Percentiles rank a stretch among this genome's conserved stretches.
Conservation (phyloP, 208 protist genomes). For the Novymonas esmeraldas region DNA sequence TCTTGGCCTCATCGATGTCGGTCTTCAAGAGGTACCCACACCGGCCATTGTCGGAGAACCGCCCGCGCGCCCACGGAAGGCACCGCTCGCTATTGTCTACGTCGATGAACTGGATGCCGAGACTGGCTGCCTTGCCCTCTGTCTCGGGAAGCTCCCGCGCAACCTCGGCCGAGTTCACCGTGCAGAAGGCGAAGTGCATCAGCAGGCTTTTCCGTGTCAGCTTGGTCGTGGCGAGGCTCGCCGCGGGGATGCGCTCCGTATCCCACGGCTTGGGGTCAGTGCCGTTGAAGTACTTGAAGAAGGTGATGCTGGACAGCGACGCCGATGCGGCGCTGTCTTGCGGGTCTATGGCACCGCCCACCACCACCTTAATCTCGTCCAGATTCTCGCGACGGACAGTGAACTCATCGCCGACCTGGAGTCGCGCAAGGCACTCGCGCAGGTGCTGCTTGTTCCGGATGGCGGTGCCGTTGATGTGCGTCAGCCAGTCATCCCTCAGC, state of each 20-base stretch:
- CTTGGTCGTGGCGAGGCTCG: slow-evolving; percentile 33
- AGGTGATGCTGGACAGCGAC: slow-evolving; percentile 72
- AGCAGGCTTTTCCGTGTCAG: slow-evolving; percentile 44
- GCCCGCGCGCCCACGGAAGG: slow-evolving; percentile 64
- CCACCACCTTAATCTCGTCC: slow-evolving; percentile 84
- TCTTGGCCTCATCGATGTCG: slow-evolving; percentile 44
- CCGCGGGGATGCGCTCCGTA: slow-evolving; percentile 31
- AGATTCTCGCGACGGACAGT: slow-evolving; percentile 83
- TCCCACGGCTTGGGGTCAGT: slow-evolving; percentile 69
- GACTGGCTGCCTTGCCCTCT: slow-evolving; percentile 44
- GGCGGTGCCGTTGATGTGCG: slow-evolving; percentile 73
- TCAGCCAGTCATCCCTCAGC: slow-evolving; percentile 89
- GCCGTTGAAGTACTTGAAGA: slow-evolving; percentile 71
- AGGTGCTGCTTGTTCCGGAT: slow-evolving; percentile 87
- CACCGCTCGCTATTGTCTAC: slow-evolving; percentile 51
- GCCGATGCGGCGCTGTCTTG: slow-evolving; percentile 56
- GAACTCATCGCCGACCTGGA: slow-evolving; percentile 85
- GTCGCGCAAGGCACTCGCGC: slow-evolving; percentile 55
- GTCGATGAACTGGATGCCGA: slow-evolving; percentile 83
- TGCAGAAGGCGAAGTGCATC: slow-evolving; percentile 76
- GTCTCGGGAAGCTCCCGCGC: slow-evolving; percentile 21
- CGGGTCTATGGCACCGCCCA: slow-evolving; percentile 77
- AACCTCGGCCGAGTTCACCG: slow-evolving; percentile 30
- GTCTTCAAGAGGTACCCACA: slow-evolving; percentile 88
- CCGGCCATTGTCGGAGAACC: slow-evolving; percentile 82